Base-by-base conservation (phyloP, 768 basidiomycete genomes). In the Lactarius psammicola region DNA sequence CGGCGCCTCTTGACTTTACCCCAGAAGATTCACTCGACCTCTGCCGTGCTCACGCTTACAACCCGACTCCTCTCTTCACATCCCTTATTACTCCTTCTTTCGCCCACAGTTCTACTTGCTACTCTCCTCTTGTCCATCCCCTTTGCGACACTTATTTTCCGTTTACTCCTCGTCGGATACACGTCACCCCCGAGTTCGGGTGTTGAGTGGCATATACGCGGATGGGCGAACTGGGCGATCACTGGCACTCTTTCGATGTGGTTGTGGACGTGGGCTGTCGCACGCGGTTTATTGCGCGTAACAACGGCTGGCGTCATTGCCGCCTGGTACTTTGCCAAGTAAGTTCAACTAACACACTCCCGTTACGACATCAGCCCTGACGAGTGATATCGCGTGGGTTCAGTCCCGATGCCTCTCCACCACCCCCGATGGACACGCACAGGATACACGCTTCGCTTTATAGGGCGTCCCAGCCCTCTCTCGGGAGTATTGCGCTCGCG, bases 321-420 rank as follows among this genome's bases (percentile, higher is more conserved):
- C 2, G 87, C 89, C 54, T 98, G 95, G 95, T 97, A 96, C 74
- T 96, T 93, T 76, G 74, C 84, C 33, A 80, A 85, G 83, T 87
- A 70, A 72, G 85, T 74, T 0, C 31, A 61, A 13, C 31, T 10
- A 7, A 56, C 42, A 30, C n/a, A 56, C 17, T 31, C 49, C 1
- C 26, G 10, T 0, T 63, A 18, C 1, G 28, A 44, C 13, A 67
- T 67, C 55, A 67, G 55, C 58, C 31, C 62, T 64, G 8, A 59
- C 69, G 17, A 55, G 46, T 42, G 54, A 30, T 34, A 23, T 49
- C n/a, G 30, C 44, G 8, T 18, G 10, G n/a, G 46, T 28, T 40
- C 44, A 77, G 76, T 53, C 74, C 73, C 1, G 59, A 60, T 30
- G 64, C 72, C 59, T 68, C 81, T 2, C 76, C 77, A 4, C 82